Percentiles rank a stretch among this genome's conserved stretches.
phyloP scores from a whole-genome alignment of 768 basidiomycete genomes.

The Lactarius sanguifluus region DNA sequence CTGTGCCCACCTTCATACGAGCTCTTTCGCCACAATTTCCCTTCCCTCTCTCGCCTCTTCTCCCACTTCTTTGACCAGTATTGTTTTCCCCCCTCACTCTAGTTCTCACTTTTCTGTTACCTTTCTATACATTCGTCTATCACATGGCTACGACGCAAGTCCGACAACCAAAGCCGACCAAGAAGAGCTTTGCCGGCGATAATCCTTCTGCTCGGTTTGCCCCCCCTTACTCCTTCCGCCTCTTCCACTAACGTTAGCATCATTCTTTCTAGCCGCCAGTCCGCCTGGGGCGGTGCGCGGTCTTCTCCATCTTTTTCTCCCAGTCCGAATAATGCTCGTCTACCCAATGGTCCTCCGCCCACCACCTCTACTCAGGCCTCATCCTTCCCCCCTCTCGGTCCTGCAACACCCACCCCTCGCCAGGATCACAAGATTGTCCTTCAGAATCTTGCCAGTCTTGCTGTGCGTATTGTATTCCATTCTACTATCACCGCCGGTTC shows the following conservation, averaged over 20 bases:
- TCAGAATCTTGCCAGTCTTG: slow-evolving; percentile 58
- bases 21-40: slow-evolving; percentile 20
- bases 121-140: slow-evolving; percentile 32
- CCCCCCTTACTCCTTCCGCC: slow-evolving; percentile 26
- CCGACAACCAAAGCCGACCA: slow-evolving; percentile 61
- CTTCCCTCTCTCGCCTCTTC: slow-evolving; percentile 14
- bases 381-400: slow-evolving; percentile 43
- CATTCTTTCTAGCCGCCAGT: slow-evolving; percentile 37
- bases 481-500: not conserved
- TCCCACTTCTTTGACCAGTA: slow-evolving; percentile 22
- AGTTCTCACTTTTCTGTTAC: slow-evolving; percentile 37
- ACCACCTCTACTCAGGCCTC: slow-evolving; percentile 32
- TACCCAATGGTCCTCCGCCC: slow-evolving; percentile 43
- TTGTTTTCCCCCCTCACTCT: slow-evolving; percentile 36
- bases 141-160: slow-evolving; percentile 29
- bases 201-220: slow-evolving; percentile 47
- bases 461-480: slow-evolving; percentile 43
- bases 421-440: slow-evolving; percentile 52
- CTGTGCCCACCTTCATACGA: slow-evolving; percentile 23
- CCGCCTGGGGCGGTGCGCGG: slow-evolving; percentile 69
- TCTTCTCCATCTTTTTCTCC: slow-evolving; percentile 73
- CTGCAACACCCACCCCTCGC: slow-evolving; percentile 32
- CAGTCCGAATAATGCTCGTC: slow-evolving; percentile 41
- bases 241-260: slow-evolving; percentile 6
- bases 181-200: slow-evolving; percentile 59